Base-by-base conservation (phyloP, 1,284 basidiomycete species). In the Cystobasidium sp. region DNA sequence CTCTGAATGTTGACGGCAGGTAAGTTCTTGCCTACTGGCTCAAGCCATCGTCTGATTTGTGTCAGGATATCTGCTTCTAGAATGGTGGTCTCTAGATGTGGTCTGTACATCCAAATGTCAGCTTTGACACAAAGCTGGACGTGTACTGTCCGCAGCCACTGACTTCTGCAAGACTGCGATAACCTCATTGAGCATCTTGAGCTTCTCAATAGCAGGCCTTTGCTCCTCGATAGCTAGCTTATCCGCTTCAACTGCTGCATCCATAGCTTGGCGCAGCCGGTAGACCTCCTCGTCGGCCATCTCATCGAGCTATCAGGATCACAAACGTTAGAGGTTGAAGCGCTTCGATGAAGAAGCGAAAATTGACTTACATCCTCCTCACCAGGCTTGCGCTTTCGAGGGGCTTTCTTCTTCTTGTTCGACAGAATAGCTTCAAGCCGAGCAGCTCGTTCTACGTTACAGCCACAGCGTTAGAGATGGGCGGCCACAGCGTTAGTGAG, bases 1-100 rank as follows among this genome's bases (percentile, higher is more conserved):
- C 90, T 89, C 81, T 98, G 96, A 80, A 99, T 97, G 82, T 96
- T 97, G 68, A 98, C 88, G 2, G 94, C 93, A 0, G 97, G 96
- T 6, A 99, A 87, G 1, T 93, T 95, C 65, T 88, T 88, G 84
- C 97, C 94, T 10, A 98, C 88, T 0, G 97, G 96, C 80, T 99
- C 96, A 4, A 99, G 89, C 94, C 94, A 99, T 51, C 88, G 86
- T 70, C 88, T 87, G 70, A 99, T 94, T 3, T 91, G 94, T 79
- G 94, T 92, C 39, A 99, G 87, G 46, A 98, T 86, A 77, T 96
- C 95, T 82, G 95, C 95, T 84, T 99, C 97, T 75, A 95, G 88
- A 80, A 98, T 97, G 3, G 94, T 92, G 79, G 97, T 93, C 46
- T 91, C 90, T 14, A 97, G 87, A 2, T 93, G 89, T 39, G 89